These are phyloP conservation scores for Suillus occidentalis DNA, from an alignment of 768 basidiomycete genomes.

Conservation along the genomic window DNA sequence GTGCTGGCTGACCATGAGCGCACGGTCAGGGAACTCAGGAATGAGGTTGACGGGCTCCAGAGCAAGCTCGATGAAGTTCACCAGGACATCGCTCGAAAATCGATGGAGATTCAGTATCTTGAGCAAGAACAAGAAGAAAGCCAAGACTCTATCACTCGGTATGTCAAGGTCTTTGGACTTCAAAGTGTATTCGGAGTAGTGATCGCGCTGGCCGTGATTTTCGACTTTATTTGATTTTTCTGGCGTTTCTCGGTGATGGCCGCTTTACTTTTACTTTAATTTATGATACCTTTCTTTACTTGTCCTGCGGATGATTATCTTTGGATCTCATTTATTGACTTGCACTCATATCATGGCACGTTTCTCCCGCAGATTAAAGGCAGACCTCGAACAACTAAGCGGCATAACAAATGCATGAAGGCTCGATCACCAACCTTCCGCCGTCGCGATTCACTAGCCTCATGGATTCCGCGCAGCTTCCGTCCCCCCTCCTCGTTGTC, in stretches of 20 bases:
- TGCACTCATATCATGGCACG: constrained; percentile 18
- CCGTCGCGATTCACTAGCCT: constrained; percentile 25
- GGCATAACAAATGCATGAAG: constrained; percentile 27
- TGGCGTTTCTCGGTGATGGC: constrained; percentile 8
- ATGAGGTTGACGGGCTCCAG: constrained; percentile 56
- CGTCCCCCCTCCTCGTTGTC: constrained; percentile 26
- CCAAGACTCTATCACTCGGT: constrained; percentile 76
- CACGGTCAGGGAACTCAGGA: constrained; percentile 48
- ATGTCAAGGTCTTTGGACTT: constrained; percentile 61
- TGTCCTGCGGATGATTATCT: constrained; percentile 13
- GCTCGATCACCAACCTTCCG: constrained; percentile 4
- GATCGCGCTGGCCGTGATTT: constrained; percentile 55
- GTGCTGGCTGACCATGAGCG: constrained; percentile 68
- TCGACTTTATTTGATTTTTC: constrained; percentile 44
- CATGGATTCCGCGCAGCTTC: constrained; percentile 35
- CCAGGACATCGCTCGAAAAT: constrained; percentile 63
- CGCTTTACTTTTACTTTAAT: constrained; percentile 19
- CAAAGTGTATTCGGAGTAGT: constrained; percentile 55
- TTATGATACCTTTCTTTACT: constrained; percentile 17
- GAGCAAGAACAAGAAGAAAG: constrained; percentile 79
- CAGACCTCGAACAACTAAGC: constrained; percentile 57
- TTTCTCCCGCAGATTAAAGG: constrained; percentile 58
- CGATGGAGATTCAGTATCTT: constrained; percentile 79
- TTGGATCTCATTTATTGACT: constrained; percentile 41
- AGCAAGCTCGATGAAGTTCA: constrained; percentile 53